phyloP scores from a whole-genome alignment of 2,329 filamentous ascomycete genomes.

The Lachnellula hyalina region DNA sequence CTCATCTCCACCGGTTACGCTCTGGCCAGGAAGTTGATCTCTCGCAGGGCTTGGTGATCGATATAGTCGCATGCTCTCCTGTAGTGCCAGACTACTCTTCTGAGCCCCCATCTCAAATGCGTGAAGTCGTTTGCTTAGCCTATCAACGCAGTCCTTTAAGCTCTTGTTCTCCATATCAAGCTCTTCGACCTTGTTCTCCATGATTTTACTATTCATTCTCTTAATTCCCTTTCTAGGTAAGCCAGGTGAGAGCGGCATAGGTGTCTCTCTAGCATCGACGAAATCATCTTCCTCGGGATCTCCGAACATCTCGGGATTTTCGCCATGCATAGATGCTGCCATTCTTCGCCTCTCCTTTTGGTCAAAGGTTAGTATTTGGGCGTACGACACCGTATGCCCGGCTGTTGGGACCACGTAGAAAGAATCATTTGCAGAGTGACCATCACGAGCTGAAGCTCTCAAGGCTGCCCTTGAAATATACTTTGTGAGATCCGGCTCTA shows the following conservation, averaged over 20 bases:
- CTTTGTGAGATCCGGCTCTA: conserved; percentile 72
- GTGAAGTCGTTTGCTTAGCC: conserved; percentile 79
- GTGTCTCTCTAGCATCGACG: conserved; percentile 75
- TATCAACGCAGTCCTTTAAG: conserved; percentile 79
- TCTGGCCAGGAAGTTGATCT: conserved; percentile 12
- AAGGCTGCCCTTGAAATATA: conserved; percentile 84
- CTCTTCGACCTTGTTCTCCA: conserved; percentile 75
- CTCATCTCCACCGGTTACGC: conserved; percentile 34
- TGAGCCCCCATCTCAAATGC: conserved; percentile 92
- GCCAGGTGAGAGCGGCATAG: conserved; percentile 38
- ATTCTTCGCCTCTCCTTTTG: conserved; percentile 61
- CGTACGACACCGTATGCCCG: conserved; percentile 88
- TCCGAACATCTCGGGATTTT: conserved; percentile 32
- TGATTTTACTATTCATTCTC: conserved; percentile 38
- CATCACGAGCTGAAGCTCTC: conserved; percentile 67
- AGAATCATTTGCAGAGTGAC: conserved; percentile 60
- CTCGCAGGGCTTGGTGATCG: conserved; percentile 48
- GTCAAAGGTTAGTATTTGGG: conserved; percentile 72
- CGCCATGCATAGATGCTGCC: conserved; percentile 43
- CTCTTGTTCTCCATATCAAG: conserved; percentile 82
- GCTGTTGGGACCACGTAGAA: conserved; percentile 95
- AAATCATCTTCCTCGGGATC: conserved; percentile 76
- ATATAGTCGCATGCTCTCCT: conserved; percentile 71
- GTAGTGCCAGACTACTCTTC: conserved; percentile 76
- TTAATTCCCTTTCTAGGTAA: conserved; percentile 34